These are phyloP conservation scores for Microcos paniculata DNA, from an alignment of 345 rosid species.

Conservation along the genomic window DNA sequence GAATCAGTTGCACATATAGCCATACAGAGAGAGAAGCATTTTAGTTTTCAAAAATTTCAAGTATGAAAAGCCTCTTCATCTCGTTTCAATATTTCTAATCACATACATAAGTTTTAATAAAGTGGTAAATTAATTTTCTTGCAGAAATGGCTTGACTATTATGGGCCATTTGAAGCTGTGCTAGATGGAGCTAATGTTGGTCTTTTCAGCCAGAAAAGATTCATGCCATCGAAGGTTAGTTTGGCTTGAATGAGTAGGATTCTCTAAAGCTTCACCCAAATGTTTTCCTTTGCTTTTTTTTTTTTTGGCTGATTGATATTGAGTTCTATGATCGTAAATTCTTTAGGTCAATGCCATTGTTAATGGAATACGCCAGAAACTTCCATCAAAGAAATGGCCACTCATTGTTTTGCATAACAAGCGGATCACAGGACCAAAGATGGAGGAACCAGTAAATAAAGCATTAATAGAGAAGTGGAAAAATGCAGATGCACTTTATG, in stretches of 20 bases:
- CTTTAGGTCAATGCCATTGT: conserved; percentile 55
- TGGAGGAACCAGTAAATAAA: conserved; percentile 41
- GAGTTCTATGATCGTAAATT: conserved; percentile 10
- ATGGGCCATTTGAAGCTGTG: conserved; percentile 76
- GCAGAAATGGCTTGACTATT: conserved; percentile 74
- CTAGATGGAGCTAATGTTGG: conserved; percentile 71
- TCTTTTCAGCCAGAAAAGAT: conserved; percentile 46
- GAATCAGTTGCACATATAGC: conserved; percentile 63
- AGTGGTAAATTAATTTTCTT: conserved; percentile 5
- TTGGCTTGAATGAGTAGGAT: conserved; percentile 13
- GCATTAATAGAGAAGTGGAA: conserved; percentile 58
- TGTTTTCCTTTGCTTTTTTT: neutral
- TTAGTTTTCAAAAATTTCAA: conserved; percentile 63
- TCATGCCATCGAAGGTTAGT: conserved; percentile 54
- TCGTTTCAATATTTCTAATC: neutral
- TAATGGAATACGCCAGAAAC: conserved; percentile 54
- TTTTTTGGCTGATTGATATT: neutral
- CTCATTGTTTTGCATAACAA: conserved; percentile 65
- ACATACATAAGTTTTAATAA: conserved; percentile 6
- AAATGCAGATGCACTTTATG: conserved; percentile 60
- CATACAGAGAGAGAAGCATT: conserved; percentile 46
- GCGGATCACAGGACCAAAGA: conserved; percentile 46
- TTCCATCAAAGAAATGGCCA: conserved; percentile 64
- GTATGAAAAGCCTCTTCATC: conserved; percentile 31
- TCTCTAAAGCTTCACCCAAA: neutral